phyloP scores from a whole-genome alignment of 2,329 filamentous ascomycete genomes.

The Venturia effusa region DNA sequence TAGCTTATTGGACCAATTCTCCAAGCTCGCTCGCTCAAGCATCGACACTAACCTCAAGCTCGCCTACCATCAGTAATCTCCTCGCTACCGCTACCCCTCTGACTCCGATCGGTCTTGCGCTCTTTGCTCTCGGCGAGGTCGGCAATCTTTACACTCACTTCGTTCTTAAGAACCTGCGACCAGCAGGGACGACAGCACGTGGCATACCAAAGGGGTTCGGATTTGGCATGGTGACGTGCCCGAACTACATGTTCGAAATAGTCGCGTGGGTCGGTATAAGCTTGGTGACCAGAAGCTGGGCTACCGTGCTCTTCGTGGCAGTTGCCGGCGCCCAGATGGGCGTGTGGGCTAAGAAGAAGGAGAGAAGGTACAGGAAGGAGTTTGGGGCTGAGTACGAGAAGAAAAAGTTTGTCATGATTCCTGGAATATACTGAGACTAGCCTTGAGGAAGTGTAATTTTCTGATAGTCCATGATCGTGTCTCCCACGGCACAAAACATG shows the following conservation, averaged over 20 bases:
- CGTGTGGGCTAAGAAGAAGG: slow-evolving; percentile 83
- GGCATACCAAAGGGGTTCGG: slow-evolving; percentile 81
- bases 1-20: slow-evolving; percentile 76
- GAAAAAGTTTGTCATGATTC: slow-evolving; percentile 77
- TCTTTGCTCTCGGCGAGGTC: slow-evolving; percentile 70
- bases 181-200: slow-evolving; percentile 66
- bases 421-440: slow-evolving; percentile 43
- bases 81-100: slow-evolving; percentile 30
- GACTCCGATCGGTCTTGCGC: slow-evolving; percentile 43
- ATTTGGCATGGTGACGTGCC: slow-evolving; percentile 81
- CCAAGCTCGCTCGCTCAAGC: slow-evolving; percentile 31
- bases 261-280: slow-evolving; percentile 78
- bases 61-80: not conserved
- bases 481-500: too few relatives aligned
- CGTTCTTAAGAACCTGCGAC: slow-evolving; percentile 66
- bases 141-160: slow-evolving; percentile 72
- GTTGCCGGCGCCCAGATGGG: slow-evolving; percentile 72
- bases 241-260: slow-evolving; percentile 93
- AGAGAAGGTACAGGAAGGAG: slow-evolving; percentile 77
- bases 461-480: too few relatives aligned
- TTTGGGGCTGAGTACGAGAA: slow-evolving; percentile 92
- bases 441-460: not conserved
- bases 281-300: slow-evolving; percentile 67
- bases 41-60: slow-evolving; percentile 43
- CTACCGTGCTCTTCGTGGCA: slow-evolving; percentile 64